Base-by-base conservation (phyloP, 306 rosid species). In the Adenanthera pavonina region DNA sequence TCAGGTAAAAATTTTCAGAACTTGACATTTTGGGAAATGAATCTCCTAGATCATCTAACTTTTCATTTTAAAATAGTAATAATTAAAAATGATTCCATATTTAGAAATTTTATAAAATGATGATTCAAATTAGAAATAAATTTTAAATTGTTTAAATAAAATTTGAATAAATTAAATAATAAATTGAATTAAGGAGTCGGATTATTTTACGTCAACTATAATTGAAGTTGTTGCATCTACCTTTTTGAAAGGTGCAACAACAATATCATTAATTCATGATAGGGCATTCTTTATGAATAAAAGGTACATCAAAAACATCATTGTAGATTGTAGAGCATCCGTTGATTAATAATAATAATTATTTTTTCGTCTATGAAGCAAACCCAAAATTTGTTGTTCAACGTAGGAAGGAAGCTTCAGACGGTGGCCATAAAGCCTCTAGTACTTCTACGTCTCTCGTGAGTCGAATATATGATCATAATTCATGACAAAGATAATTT, bases 201-300 rank as follows among this genome's bases (percentile, higher is more conserved):
- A 20, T 0, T 67, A 13, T 4, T 57, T 77, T 72, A 84, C 81
- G 12, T 80, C 79, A 53, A 44, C 3, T 77, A 59, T 40, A 33
- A 36, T 52, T 5, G 51, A 84, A 69, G 15, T 10, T 17, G 16
- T 52, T 3, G 13, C 49, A 67, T 67, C 35, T 1, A 40, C n/a
- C 35, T 67, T 67, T 67, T 9, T 11, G 72, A 66, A 14, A 85
- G 70, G 47, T 41, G 8, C 54, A 43, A 75, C 47, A 69, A 14
- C 1, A 0, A 33, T 61, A 33, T 61, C 3, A 61, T 61, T 61
- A 0, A 61, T 61, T 61, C n/a, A 33, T 61, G 1, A 61, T 61
- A 61, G 41, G 33, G 41, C 17, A 33, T 61, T 61, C 15, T 61
- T 61, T 33, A 61, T 61, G 41, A 61, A 61, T 30, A 33, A 61